A percentile compares a stretch with the other conserved stretches of the same genome.
These are phyloP conservation scores for Rhexocercosporidium sp. DNA, from an alignment of 2,329 filamentous ascomycete genomes.

Conservation along the genomic window DNA sequence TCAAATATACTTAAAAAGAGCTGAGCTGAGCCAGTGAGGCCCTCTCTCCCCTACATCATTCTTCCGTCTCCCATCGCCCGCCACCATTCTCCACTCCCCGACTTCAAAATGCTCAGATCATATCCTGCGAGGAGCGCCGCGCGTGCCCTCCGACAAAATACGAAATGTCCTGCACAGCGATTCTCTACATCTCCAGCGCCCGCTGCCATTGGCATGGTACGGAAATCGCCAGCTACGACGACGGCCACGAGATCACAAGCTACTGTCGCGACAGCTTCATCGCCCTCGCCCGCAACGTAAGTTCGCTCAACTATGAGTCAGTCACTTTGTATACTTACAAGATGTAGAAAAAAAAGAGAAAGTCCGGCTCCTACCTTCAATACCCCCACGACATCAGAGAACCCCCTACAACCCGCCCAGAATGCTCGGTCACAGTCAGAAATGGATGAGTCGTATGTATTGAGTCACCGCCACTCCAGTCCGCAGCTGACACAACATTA, in stretches of 20 bases:
- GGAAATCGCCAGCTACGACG: constrained; percentile 49
- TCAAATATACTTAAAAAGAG: neutral
- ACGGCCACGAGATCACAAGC: constrained; percentile 52
- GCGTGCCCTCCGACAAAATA: constrained; percentile 47
- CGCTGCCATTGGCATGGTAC: constrained; percentile 30
- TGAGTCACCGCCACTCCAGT: constrained; percentile 27
- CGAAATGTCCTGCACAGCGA: constrained; percentile 40
- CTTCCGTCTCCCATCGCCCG: constrained; percentile 3
- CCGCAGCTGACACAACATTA: constrained; percentile 43
- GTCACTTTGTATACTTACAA: constrained; percentile 40
- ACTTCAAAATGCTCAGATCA: constrained; percentile 52
- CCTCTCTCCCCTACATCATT: constrained; percentile 8
- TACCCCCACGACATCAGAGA: constrained; percentile 49
- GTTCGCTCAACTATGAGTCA: constrained; percentile 30
- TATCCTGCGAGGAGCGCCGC: constrained; percentile 54
- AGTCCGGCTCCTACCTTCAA: constrained; percentile 69
- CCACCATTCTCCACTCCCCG: constrained; percentile 17
- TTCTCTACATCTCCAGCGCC: constrained; percentile 52
- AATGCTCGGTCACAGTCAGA: constrained; percentile 59
- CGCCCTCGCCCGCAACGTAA: constrained; percentile 38
- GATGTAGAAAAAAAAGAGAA: constrained; percentile 58
- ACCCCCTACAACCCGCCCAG: constrained; percentile 72
- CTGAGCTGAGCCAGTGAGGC: constrained; percentile 21
- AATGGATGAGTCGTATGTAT: constrained; percentile 80
- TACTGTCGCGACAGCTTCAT: constrained; percentile 50